Conservation (phyloP, 2,329 filamentous ascomycete genomes). For the Stachybotrys elegans region DNA sequence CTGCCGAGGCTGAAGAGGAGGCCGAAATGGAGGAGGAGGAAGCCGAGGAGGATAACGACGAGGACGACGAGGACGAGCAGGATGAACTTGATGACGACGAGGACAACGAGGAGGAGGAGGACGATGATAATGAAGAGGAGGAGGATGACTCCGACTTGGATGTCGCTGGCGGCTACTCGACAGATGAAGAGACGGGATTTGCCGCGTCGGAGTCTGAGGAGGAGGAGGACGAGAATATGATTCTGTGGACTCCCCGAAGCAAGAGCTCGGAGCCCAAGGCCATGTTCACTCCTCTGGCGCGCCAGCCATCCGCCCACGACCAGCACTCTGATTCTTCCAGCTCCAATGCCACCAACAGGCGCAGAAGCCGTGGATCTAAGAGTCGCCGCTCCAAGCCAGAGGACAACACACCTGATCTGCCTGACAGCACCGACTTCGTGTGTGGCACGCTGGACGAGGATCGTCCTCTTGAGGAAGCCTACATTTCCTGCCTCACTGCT, state of each 20-base stretch:
- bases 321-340: constrained; percentile 58
- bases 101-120: constrained; percentile 44
- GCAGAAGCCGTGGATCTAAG: constrained; percentile 22
- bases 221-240: constrained; percentile 59
- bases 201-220: constrained; percentile 65
- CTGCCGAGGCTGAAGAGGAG: constrained; percentile 87
- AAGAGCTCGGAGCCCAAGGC: constrained; percentile 31
- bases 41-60: constrained; percentile 39
- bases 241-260: constrained; percentile 49
- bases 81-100: constrained; percentile 46
- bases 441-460: constrained; percentile 97
- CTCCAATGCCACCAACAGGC: constrained; percentile 38
- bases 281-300: constrained; percentile 22
- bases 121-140: constrained; percentile 48
- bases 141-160: constrained; percentile 50
- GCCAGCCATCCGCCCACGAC: constrained; percentile 35
- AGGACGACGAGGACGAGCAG: constrained; percentile 42
- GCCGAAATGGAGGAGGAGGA: constrained; percentile 49
- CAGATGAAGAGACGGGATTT: constrained; percentile 64
- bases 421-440: constrained; percentile 98
- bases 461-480: constrained; percentile 87
- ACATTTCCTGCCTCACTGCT: constrained; percentile 77
- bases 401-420: constrained; percentile 69
- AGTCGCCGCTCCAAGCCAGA: constrained; percentile 21
- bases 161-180: constrained; percentile 67